Evolutionary conservation across 768 basidiomycete species (phyloP).

Genomic region (Termitomyces sp.): DNA sequence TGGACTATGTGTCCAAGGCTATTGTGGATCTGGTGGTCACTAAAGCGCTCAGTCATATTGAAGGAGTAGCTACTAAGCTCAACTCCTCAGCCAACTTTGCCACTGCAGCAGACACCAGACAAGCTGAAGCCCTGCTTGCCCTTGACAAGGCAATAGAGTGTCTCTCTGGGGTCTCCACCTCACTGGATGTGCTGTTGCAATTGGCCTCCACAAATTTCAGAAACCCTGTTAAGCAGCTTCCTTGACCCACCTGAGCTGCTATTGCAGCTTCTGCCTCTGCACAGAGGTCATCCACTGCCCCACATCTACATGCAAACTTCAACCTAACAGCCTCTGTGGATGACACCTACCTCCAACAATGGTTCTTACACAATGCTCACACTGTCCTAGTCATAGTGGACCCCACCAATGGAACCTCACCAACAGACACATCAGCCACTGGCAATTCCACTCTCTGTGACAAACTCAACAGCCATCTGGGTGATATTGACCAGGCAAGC

Average conservation of each 20-base stretch:
- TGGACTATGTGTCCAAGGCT: background rate
- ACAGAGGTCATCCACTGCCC: too few species aligned
- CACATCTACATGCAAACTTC: background rate
- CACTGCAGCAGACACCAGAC: too few species aligned
- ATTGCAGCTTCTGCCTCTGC: too few species aligned
- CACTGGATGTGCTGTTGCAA: background rate
- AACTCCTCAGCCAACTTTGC: too few species aligned
- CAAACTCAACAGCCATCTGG: too few species aligned
- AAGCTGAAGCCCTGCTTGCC: background rate
- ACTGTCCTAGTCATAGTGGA: background rate
- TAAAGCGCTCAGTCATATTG: background rate
- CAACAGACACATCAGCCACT: background rate
- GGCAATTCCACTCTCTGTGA: background rate
- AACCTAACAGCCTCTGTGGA: background rate
- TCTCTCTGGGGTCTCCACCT: background rate
- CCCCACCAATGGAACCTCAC: background rate
- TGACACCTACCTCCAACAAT: background rate
- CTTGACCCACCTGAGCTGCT: background rate
- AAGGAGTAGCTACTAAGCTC: background rate
- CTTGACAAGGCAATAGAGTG: background rate
- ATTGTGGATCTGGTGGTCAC: background rate
- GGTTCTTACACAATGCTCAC: background rate
- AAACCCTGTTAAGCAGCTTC: background rate
- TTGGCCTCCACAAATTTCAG: background rate
- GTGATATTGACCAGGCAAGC: too few species aligned